Evolutionary conservation across 139 green algal species (phyloP), one percentile per base, ranked within the genome.

Genomic region (Nannochloris sp.): DNA sequence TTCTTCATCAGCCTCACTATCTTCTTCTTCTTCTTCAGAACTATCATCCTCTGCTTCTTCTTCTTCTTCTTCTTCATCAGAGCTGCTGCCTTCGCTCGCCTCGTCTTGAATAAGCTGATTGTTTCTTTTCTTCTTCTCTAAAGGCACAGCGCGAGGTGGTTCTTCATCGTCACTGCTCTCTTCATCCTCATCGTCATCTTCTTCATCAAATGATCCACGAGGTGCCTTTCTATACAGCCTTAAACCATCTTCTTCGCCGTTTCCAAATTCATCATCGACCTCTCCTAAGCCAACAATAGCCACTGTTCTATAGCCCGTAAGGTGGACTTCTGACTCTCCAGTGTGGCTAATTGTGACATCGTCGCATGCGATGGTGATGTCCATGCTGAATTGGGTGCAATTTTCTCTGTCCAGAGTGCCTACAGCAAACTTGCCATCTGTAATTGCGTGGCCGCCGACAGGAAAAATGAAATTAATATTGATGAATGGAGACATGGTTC

Each of bases 251-350:
- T 65, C 59, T 55, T 29, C 37, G 15, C 51, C 59, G 12, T 37
- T 27, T 13, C 8, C 34, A 39, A 54, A 8, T 19, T 64, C 56
- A 25, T 57, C 24, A 57, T 54, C 12, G 19, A 19, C 42, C 19
- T 19, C 42, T 19, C 19, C 19, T 19, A 51, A 27, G 42, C 42
- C 42, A n/a, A n/a, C n/a, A 4, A 60, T 27, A 5, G 54, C 38
- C 10, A 65, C 19, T 25, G 15, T 36, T 1, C 55, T 35, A 33
- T 78, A 78, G n/a, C 71, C 71, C 32, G 71, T 73, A 14, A 78
- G 12, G 51, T 64, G 51, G n/a, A 78, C 63, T 6, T 69, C 45
- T 27, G 55, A 64, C 13, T 30, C 8, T 5, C 71, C 71, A 38
- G 23, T 73, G 46, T 73, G 57, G 54, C 58, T 78, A 25, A 78